These are phyloP conservation scores for Rosa lucieae DNA, from an alignment of 306 rosid genomes.

Conservation along the genomic window DNA sequence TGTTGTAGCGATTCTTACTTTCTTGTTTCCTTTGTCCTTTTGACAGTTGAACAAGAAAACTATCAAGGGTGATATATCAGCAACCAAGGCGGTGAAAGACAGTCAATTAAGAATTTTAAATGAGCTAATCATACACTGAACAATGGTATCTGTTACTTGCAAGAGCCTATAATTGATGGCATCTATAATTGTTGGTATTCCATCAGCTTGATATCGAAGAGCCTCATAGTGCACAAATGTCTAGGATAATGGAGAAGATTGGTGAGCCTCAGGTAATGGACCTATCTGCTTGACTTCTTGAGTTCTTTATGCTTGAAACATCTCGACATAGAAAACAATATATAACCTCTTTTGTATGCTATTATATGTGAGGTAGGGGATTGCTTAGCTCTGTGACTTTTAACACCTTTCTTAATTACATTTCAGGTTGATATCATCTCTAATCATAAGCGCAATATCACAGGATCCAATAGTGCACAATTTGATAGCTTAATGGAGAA, in stretches of 20 bases:
- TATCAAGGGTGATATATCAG: conserved; percentile 67
- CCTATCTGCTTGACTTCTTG: background rate
- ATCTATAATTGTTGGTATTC: conserved; percentile 24
- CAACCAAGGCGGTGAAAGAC: conserved; percentile 79
- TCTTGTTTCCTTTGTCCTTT: too few species aligned
- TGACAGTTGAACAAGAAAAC: conserved; percentile 31
- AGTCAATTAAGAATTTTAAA: background rate
- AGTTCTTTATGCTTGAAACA: too few species aligned
- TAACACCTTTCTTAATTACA: too few species aligned
- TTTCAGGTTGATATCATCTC: too few species aligned
- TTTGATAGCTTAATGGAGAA: too few species aligned
- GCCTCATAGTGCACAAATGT: conserved; percentile 75
- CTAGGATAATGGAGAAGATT: conserved; percentile 67
- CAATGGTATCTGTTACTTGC: background rate
- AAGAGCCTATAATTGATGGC: background rate
- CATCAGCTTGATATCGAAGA: conserved; percentile 88
- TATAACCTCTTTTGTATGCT: too few species aligned
- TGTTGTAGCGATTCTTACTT: too few species aligned
- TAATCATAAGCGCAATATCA: too few species aligned
- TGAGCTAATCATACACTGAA: background rate
- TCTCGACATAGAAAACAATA: too few species aligned
- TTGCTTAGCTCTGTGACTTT: too few species aligned
- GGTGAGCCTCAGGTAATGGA: conserved; percentile 52
- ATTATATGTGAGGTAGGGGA: too few species aligned
- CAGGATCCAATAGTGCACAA: too few species aligned